phyloP scores from a whole-genome alignment of 768 basidiomycete species.

The Postia placenta region DNA sequence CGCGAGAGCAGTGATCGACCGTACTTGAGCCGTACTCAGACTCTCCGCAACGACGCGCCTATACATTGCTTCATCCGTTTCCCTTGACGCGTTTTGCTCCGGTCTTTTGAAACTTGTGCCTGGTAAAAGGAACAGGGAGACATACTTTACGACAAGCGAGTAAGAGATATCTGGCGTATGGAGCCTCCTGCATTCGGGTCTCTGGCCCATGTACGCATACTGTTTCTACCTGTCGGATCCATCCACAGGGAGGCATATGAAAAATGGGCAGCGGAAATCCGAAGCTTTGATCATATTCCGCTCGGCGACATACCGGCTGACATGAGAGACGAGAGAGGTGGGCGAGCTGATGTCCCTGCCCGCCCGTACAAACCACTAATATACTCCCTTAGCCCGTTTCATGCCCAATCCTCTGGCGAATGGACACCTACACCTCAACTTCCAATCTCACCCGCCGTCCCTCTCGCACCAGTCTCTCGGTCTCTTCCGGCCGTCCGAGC shows the following conservation, averaged over 20 bases:
- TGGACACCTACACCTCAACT: constrained; percentile 80
- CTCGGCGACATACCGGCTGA: constrained; percentile 82
- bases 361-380: not conserved
- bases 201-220: constrained; percentile 77
- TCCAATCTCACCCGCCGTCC: constrained; percentile 69
- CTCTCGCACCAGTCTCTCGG: constrained; percentile 60
- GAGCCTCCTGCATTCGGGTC: constrained; percentile 71
- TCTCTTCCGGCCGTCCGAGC: constrained; percentile 73
- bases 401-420: constrained; percentile 70
- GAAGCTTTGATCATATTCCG: constrained; percentile 64
- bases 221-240: constrained; percentile 80
- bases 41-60: no score
- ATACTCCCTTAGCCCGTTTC: constrained; percentile 54
- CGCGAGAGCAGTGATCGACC: no score
- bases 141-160: no score
- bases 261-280: constrained; percentile 67
- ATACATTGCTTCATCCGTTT: no score
- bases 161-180: constrained; percentile 38
- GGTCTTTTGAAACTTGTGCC: no score
- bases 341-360: constrained; percentile 15
- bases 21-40: no score
- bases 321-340: constrained; percentile 71
- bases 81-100: no score
- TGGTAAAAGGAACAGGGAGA: no score
- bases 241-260: constrained; percentile 69